phyloP scores from a whole-genome alignment of 768 basidiomycete genomes.

The Epithele typhae region DNA sequence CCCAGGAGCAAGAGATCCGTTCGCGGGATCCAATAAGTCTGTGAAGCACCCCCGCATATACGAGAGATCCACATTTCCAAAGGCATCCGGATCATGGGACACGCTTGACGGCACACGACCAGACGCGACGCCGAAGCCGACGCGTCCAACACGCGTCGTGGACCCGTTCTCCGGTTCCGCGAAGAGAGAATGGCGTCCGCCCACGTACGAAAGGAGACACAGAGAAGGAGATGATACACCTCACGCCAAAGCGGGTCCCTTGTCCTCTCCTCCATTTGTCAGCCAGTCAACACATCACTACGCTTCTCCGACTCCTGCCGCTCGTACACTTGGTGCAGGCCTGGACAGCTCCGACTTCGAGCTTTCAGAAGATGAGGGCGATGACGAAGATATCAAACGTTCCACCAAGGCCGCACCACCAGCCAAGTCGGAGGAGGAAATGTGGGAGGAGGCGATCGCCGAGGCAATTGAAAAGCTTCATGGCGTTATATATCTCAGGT shows the following conservation, averaged over 20 bases:
- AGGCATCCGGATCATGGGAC: too few relatives aligned
- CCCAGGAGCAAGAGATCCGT: constrained; percentile 38
- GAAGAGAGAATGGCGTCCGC: constrained; percentile 15
- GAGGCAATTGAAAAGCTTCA: constrained; percentile 43
- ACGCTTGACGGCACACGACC: not conserved
- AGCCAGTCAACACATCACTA: too few relatives aligned
- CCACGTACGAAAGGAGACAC: constrained; percentile 18
- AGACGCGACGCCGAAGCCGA: constrained; percentile 6
- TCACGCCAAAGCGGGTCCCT: not conserved
- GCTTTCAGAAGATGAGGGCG: constrained; percentile 11
- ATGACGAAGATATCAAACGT: too few relatives aligned
- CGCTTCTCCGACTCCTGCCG: constrained; percentile 1
- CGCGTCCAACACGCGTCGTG: constrained; percentile 9
- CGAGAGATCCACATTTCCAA: constrained; percentile 30
- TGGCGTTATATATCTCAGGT: constrained; percentile 56
- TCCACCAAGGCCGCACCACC: too few relatives aligned
- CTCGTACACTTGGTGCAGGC: not conserved
- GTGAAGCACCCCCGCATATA: constrained; percentile 39
- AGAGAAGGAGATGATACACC: not conserved
- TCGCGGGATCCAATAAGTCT: constrained; percentile 55
- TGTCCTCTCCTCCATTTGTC: constrained; percentile 2
- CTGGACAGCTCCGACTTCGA: constrained; percentile 2
- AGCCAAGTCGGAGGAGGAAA: constrained; percentile 26
- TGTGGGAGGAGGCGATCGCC: constrained; percentile 47
- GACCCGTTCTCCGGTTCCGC: constrained; percentile 18